A percentile compares a stretch with the other conserved stretches of the same genome.
These are phyloP conservation scores for Botrytis porri DNA, from an alignment of 2,329 filamentous ascomycete species.

Conservation along the genomic window DNA sequence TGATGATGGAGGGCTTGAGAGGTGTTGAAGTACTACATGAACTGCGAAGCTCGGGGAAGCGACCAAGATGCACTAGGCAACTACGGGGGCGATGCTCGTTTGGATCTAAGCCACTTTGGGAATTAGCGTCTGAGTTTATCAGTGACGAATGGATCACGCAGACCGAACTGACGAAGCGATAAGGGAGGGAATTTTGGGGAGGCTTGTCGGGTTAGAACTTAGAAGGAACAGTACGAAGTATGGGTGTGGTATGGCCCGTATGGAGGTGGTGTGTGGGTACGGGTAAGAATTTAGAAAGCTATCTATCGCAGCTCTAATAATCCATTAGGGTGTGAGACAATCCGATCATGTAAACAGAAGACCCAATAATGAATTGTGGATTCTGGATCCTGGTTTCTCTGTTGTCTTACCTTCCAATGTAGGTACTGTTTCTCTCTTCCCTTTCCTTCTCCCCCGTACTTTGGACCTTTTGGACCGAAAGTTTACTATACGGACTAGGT, in stretches of 20 bases:
- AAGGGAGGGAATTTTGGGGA: conserved; percentile 1
- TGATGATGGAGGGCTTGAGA: conserved; percentile 25
- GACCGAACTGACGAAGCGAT: conserved; percentile 12
- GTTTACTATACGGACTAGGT: too few species aligned
- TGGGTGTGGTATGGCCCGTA: neutral
- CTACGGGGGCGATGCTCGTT: conserved; percentile 20
- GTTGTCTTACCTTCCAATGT: neutral
- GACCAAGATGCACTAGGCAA: conserved; percentile 20
- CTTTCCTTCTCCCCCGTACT: conserved; percentile 4
- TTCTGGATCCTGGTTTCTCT: neutral
- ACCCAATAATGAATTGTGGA: neutral
- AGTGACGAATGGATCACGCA: conserved; percentile 21
- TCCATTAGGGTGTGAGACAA: conserved; percentile 1
- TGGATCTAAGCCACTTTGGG: conserved; percentile 7
- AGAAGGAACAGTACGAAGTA: neutral
- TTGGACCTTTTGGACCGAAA: neutral
- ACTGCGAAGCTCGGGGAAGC: conserved; percentile 19
- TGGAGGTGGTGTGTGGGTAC: too few species aligned
- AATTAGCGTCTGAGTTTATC: conserved; percentile 14
- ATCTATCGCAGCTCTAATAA: conserved; percentile 1
- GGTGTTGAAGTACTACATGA: conserved; percentile 25
- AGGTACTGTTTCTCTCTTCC: neutral
- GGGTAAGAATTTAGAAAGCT: too few species aligned
- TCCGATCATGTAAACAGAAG: neutral
- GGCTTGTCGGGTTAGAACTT: neutral